Conservation (phyloP, 2,329 filamentous ascomycete genomes). For the Clarireedia paspali region DNA sequence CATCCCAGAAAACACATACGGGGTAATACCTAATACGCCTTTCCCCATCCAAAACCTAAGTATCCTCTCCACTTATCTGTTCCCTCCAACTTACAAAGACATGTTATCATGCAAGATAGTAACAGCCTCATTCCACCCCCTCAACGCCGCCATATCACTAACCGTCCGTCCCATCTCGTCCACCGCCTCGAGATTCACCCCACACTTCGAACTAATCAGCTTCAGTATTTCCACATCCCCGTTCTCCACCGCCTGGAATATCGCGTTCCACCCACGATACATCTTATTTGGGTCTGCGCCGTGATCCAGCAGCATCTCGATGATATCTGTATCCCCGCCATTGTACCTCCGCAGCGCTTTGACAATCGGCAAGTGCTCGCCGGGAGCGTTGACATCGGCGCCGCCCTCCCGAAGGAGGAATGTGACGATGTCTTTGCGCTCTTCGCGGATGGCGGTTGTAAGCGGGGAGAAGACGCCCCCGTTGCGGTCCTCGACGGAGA, state of each 20-base stretch:
- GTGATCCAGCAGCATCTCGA: constrained; percentile 53
- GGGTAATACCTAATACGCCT: too few species aligned
- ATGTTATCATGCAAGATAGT: constrained; percentile 8
- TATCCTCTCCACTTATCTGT: neutral
- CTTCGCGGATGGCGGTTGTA: constrained; percentile 59
- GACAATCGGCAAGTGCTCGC: constrained; percentile 64
- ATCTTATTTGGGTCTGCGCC: constrained; percentile 62
- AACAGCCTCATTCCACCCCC: constrained; percentile 51
- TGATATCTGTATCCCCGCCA: constrained; percentile 48
- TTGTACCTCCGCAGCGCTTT: constrained; percentile 57
- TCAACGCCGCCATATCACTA: constrained; percentile 48
- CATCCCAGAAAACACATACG: too few species aligned
- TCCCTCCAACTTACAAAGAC: neutral
- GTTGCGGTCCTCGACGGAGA: constrained; percentile 64
- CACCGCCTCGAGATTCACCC: constrained; percentile 42
- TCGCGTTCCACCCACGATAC: constrained; percentile 58
- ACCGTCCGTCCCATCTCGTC: constrained; percentile 49
- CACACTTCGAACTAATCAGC: constrained; percentile 41
- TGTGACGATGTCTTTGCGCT: constrained; percentile 50
- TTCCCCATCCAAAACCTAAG: neutral
- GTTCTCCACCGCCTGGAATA: constrained; percentile 59
- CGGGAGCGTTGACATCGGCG: constrained; percentile 58
- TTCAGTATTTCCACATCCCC: constrained; percentile 48
- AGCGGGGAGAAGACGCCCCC: constrained; percentile 65
- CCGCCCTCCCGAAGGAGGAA: constrained; percentile 54